phyloP scores from a whole-genome alignment of 345 rosid species.

The Isatis tinctoria region DNA sequence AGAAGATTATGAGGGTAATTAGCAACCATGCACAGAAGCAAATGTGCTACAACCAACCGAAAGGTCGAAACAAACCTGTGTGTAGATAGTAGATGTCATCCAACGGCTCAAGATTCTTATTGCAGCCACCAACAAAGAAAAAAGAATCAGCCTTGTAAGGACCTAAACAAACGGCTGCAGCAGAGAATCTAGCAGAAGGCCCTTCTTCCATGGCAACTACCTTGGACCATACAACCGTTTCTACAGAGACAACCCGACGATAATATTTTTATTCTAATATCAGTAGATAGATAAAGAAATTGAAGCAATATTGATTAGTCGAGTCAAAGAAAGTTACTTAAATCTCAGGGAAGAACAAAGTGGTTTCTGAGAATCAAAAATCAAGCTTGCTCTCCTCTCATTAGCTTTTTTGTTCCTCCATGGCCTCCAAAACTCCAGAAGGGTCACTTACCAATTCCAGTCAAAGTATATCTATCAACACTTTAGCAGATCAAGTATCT shows the following conservation, averaged over 20 bases:
- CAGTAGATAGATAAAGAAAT: not conserved
- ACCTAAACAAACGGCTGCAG: slow-evolving; percentile 77
- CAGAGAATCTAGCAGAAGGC: slow-evolving; percentile 91
- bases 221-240: slow-evolving; percentile 76
- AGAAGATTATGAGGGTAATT: not conserved
- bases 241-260: slow-evolving; percentile 37
- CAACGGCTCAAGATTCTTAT: slow-evolving; percentile 84
- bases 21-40: not conserved
- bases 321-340: slow-evolving; percentile 9
- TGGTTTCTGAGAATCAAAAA: slow-evolving; percentile 23
- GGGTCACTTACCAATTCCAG: slow-evolving; percentile 36
- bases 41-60: not conserved
- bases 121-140: slow-evolving; percentile 84
- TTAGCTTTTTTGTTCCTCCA: slow-evolving; percentile 1
- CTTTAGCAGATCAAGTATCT: slow-evolving; percentile 49
- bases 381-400: slow-evolving; percentile 19
- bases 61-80: slow-evolving; percentile 51
- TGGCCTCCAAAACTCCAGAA: slow-evolving; percentile 56
- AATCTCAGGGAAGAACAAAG: slow-evolving; percentile 23
- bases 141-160: slow-evolving; percentile 68
- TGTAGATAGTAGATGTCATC: slow-evolving; percentile 81
- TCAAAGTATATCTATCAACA: slow-evolving; percentile 30
- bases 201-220: slow-evolving; percentile 57
- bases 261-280: not conserved
- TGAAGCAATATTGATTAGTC: slow-evolving; percentile 10